Evolutionary conservation across 352 stramenopile species (phyloP), one percentile per base, ranked within the genome.

Genomic region (Blastocystis sp.): DNA sequence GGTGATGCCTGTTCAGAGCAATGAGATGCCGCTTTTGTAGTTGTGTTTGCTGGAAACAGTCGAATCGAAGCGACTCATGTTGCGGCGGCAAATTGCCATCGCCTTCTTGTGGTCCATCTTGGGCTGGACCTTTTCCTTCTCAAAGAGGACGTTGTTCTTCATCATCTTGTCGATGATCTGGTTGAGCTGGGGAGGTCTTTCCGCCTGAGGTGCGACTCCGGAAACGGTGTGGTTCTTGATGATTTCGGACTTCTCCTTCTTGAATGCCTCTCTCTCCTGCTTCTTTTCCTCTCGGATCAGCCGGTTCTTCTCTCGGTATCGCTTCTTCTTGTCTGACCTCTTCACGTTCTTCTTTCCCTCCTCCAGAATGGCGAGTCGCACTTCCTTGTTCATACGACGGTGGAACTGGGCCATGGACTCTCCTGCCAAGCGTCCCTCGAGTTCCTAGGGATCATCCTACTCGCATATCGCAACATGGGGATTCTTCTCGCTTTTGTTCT

Each of bases 161-260:
- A 81, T 62, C 71, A 81, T 81, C 56, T 81, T 81, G 10, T 43
- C 34, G 43, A 81, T 81, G 59, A 81, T 81, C 28, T 64, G 17
- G 28, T 81, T 60, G 21, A 81, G 71, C 60, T 81, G 71, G 2
- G 71, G 71, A 64, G 71, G 71, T 11, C 71, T 45, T n/a, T 81
- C 71, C 43, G 71, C 71, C 60, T 81, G 71, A n/a, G 64, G 48
- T n/a, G 28, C 19, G 21, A 62, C 43, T 4, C 71, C 71, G 21
- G 23, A 43, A 21, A 28, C n/a, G 4, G 56, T 66, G 38, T 81
- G 48, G 10, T 60, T 28, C 28, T 21, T 62, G 48, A 60, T 60
- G 2, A 34, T 21, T 21, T 66, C 52, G n/a, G 64, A 21, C 38
- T 43, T 19, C 60, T 81, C 71, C 9, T 60, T 28, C 28, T 34